Evolutionary conservation across 73 alveolate species (phyloP), one percentile per base, ranked within the genome.

Genomic region (Blepharisma stoltei): DNA sequence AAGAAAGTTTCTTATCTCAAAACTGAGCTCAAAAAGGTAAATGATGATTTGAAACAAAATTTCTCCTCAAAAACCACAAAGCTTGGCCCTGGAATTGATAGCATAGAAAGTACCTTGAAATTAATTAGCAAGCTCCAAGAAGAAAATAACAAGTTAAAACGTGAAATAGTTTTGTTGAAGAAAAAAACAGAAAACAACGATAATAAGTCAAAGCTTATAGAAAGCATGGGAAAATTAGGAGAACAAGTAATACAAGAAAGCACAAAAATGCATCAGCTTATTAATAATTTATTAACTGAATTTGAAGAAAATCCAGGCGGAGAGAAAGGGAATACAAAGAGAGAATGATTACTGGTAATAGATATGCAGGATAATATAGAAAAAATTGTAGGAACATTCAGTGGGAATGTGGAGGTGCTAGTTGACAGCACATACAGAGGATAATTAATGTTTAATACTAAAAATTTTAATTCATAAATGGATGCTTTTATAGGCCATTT

Each of bases 321-420:
- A 9, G 73, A 60, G 23, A 38, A n/a, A 9, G 18, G 37, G 2
- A 25, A 38, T n/a, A 47, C 14, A 60, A 60, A 60, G 5, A n/a
- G 46, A 60, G 73, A 60, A 38, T 60, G 73, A 38, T 14, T 60
- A 25, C 3, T 60, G 73, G 73, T 60, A 60, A 20, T 8, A 11
- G 38, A 9, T 60, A 60, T 25, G 2, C 23, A 60, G 73, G 73
- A 60, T 60, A 60, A 60, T 18, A 60, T 60, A 14, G 73, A 60
- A 25, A 60, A 25, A 9, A 60, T 60, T 60, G 73, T 60, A 14
- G 73, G 23, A 25, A 38, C 14, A 2, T 60, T 60, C 46, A 60
- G 73, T 25, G 46, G 23, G 5, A 60, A 60, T 60, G 73, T 60
- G 18, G 73, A 60, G 46, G 14, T 14, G 14, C 23, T 60, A 25